Conservation (phyloP, 2,329 filamentous ascomycete species). For the Piedraia hortae region DNA sequence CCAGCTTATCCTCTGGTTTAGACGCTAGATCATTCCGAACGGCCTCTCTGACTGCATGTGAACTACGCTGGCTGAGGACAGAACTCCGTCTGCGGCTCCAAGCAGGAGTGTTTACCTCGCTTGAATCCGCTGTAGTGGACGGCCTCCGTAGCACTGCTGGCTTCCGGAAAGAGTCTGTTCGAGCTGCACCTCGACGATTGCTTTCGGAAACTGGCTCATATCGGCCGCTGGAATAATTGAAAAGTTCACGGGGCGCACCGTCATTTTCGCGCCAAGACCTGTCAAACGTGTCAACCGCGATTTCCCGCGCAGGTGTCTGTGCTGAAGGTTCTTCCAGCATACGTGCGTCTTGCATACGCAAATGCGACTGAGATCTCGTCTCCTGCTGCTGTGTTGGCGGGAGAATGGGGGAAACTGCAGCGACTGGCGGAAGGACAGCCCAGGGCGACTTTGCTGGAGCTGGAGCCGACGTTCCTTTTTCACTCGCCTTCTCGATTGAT, state of each 20-base stretch:
- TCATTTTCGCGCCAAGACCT: conserved; percentile 49
- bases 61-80: conserved; percentile 66
- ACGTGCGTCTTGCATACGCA: conserved; percentile 28
- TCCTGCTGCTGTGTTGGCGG: conserved; percentile 18
- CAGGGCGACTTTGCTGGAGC: conserved; percentile 69
- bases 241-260: conserved; percentile 46
- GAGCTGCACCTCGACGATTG: conserved; percentile 39
- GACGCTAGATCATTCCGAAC: conserved; percentile 17
- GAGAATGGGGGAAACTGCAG: conserved; percentile 50
- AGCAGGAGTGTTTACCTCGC: no score
- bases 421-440: conserved; percentile 63
- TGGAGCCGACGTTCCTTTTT: conserved; percentile 41
- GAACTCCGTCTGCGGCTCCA: conserved; percentile 60
- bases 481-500: conserved; percentile 29
- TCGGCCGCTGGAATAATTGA: conserved; percentile 80
- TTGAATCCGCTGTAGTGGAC: conserved; percentile 31
- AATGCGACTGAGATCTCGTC: conserved; percentile 10
- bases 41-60: conserved; percentile 10
- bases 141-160: conserved; percentile 57
- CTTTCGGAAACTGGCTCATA: conserved; percentile 66
- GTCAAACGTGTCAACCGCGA: conserved; percentile 81
- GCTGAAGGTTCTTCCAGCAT: conserved; percentile 26
- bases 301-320: conserved; percentile 41
- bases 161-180: conserved; percentile 41
- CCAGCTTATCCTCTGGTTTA: conserved; percentile 11